These are phyloP conservation scores for Clavispora carvajalis DNA, from an alignment of 805 yeast species.

Conservation along the genomic window DNA sequence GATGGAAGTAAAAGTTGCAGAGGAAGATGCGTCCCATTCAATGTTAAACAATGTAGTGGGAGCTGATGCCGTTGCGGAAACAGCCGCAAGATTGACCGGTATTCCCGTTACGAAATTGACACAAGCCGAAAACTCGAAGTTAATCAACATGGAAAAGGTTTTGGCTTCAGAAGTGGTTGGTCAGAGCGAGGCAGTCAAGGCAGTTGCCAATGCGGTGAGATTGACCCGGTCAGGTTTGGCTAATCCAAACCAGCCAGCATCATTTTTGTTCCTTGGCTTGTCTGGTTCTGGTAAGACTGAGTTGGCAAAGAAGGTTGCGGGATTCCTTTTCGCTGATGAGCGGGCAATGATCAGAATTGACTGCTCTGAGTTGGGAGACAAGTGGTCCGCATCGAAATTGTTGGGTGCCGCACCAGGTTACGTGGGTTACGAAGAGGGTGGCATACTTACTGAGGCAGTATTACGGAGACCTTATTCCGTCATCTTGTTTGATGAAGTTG, in stretches of 20 bases:
- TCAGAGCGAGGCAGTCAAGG: slow-evolving; percentile 91
- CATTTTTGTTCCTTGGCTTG: slow-evolving; percentile 89
- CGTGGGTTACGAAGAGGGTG: slow-evolving; percentile 97
- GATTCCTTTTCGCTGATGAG: slow-evolving; percentile 92
- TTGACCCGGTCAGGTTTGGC: slow-evolving; percentile 90
- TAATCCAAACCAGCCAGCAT: slow-evolving; percentile 94
- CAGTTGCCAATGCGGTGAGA: slow-evolving; percentile 93
- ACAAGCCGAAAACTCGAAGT: slow-evolving; percentile 90
- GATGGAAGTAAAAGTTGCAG: slow-evolving; percentile 72
- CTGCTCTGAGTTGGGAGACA: slow-evolving; percentile 93
- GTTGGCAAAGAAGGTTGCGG: slow-evolving; percentile 93
- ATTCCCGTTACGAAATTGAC: slow-evolving; percentile 93
- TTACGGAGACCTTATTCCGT: slow-evolving; percentile 93
- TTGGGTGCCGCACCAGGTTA: slow-evolving; percentile 96
- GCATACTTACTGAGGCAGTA: slow-evolving; percentile 87
- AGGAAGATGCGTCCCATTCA: slow-evolving; percentile 63
- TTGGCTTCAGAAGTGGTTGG: slow-evolving; percentile 85
- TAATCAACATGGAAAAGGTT: slow-evolving; percentile 90
- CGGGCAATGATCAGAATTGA: slow-evolving; percentile 96
- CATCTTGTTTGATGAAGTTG: slow-evolving; percentile 94
- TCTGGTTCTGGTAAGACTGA: slow-evolving; percentile 99
- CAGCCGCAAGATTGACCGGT: slow-evolving; percentile 94
- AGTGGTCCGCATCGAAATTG: slow-evolving; percentile 90
- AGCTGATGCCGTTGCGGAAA: slow-evolving; percentile 85
- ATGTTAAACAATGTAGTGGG: slow-evolving; percentile 89